A percentile compares a stretch with the other conserved stretches of the same genome.
Conservation (phyloP, 2,329 filamentous ascomycete genomes). For the Epichloe sylvatica region DNA sequence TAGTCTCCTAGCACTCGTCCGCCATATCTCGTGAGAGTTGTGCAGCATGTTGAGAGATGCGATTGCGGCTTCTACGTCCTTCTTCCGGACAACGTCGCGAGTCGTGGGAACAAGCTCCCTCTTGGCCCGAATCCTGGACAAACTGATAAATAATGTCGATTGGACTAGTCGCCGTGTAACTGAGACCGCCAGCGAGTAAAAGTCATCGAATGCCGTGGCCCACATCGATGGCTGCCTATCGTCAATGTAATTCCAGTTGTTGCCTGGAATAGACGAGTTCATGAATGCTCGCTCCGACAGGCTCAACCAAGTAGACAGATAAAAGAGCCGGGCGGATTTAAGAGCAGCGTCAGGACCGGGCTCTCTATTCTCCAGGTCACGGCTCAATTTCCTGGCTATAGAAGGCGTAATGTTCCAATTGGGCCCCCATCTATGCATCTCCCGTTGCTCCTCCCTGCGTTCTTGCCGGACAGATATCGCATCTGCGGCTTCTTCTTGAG, state of each 20-base stretch:
- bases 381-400: slow-evolving; percentile 19
- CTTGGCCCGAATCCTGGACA: slow-evolving; percentile 49
- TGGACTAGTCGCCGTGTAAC: slow-evolving; percentile 59
- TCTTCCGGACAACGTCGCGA: slow-evolving; percentile 21
- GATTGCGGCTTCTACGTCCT: slow-evolving; percentile 37
- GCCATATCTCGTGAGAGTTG: slow-evolving; percentile 31
- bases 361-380: slow-evolving; percentile 3
- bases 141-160: slow-evolving; percentile 54
- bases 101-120: slow-evolving; percentile 16
- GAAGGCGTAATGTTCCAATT: slow-evolving; percentile 49
- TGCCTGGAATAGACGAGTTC: slow-evolving; percentile 48
- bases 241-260: slow-evolving; percentile 53
- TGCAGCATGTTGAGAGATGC: slow-evolving; percentile 30
- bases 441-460: slow-evolving; percentile 42
- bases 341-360: slow-evolving; percentile 15
- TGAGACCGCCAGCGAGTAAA: slow-evolving; percentile 53
- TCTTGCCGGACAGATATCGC: slow-evolving; percentile 52
- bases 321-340: slow-evolving; percentile 43
- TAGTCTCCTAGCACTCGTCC: slow-evolving; percentile 32
- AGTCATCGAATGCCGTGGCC: slow-evolving; percentile 61
- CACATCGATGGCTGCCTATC: slow-evolving; percentile 56
- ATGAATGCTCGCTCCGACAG: slow-evolving; percentile 60
- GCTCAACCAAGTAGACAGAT: slow-evolving; percentile 43
- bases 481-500: slow-evolving; percentile 56
- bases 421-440: slow-evolving; percentile 45